phyloP scores from a whole-genome alignment of 768 basidiomycete species.

The Podaxis rugospora region DNA sequence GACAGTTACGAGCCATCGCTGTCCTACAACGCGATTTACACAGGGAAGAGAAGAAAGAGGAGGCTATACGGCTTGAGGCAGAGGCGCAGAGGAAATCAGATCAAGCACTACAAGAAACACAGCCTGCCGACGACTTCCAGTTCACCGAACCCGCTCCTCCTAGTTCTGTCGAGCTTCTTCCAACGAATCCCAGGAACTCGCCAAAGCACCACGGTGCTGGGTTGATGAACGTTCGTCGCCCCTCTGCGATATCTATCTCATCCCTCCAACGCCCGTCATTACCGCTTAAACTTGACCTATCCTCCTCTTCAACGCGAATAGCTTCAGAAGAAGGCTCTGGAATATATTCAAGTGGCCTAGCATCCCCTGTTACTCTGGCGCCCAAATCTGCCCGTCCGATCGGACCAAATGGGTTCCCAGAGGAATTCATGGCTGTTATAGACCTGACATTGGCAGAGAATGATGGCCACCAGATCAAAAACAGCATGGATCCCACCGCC shows the following conservation, averaged over 20 bases:
- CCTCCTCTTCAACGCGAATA: constrained; percentile 61
- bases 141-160: constrained; percentile 9
- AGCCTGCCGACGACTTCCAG: constrained; percentile 1
- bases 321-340: constrained; percentile 62
- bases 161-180: constrained; percentile 17
- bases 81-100: constrained; percentile 27
- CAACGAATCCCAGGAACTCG: constrained; percentile 25
- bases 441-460: constrained; percentile 50
- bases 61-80: constrained; percentile 10
- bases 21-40: constrained; percentile 67
- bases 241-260: constrained; percentile 76
- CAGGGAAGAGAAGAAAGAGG: constrained; percentile 44
- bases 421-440: constrained; percentile 67
- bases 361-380: constrained; percentile 79
- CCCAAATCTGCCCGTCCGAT: constrained; percentile 71
- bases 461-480: constrained; percentile 13
- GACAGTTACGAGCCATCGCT: constrained; percentile 65
- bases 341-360: constrained; percentile 53
- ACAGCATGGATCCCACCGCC: constrained; percentile 26
- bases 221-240: constrained; percentile 40
- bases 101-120: constrained; percentile 17
- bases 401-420: constrained; percentile 48
- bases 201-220: constrained; percentile 26
- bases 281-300: constrained; percentile 78
- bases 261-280: constrained; percentile 70